Evolutionary conservation across 176 grass and related monocot species (phyloP), one percentile per base, ranked within the genome.

Genomic region (Otatea glauca): DNA sequence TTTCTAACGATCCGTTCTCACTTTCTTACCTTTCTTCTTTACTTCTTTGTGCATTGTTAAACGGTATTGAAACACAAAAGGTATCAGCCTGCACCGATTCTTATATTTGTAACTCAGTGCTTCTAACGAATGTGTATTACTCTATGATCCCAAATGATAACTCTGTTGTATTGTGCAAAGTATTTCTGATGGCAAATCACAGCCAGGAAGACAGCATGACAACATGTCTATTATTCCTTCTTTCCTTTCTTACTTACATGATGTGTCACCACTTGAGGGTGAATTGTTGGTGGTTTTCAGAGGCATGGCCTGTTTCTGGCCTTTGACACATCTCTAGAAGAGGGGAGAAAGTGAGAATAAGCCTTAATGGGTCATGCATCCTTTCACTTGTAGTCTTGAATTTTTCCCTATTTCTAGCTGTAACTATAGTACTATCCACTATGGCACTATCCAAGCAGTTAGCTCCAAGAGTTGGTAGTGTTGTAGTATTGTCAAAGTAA

Each of bases 241-340:
- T 38, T 44, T 25, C 37, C 29, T 14, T 55, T 20, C 29, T 14
- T 1, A 18, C 39, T 61, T 74, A 5, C 78, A 69, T 75, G 48
- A 60, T 81, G 50, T 67, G 70, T 58, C 7, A 35, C 77, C 47
- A 68, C 48, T 81, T 58, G 85, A 18, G 18, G 70, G 70, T 82
- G 41, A 76, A 75, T 13, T 68, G 23, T 56, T 45, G 48, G 35
- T 74, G 68, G 58, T 37, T 86, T 81, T 81, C 59, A 12, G n/a
- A 53, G 18, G 34, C 84, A 34, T 80, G 20, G 11, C 44, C 38
- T 79, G 47, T 29, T 24, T 6, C 35, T 81, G 51, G 8, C n/a
- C n/a, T 10, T 18, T 58, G 47, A 35, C 60, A 56, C 59, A 29
- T 7, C 32, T 73, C 10, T 58, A 81, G 21, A n/a, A 86, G 23